Conservation (phyloP, 768 basidiomycete genomes). For the Boletus sensibilis region DNA sequence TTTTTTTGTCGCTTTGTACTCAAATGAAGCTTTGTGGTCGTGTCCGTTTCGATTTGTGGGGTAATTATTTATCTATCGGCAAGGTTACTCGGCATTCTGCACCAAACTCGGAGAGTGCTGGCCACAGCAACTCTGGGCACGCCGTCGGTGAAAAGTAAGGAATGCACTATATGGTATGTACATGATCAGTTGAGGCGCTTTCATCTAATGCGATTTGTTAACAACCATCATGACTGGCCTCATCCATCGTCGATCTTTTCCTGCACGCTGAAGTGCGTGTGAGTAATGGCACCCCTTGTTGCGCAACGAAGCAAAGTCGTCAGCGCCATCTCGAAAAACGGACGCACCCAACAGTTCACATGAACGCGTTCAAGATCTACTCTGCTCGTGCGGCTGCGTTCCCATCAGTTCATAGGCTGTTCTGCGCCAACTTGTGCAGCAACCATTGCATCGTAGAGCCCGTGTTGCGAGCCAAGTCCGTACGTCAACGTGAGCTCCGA, state of each 20-base stretch:
- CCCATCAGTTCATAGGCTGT: background rate
- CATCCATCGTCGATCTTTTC: background rate
- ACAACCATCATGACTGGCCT: background rate
- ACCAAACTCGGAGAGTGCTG: background rate
- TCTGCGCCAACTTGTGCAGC: constrained; percentile 29
- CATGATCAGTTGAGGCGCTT: background rate
- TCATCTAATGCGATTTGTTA: background rate
- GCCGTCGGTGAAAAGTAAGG: background rate
- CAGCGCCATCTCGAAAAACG: background rate
- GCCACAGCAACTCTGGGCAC: too few species aligned
- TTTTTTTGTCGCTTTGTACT: constrained; percentile 12
- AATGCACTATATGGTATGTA: too few species aligned
- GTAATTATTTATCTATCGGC: background rate
- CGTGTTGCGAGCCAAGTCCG: constrained; percentile 79
- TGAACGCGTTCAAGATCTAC: background rate
- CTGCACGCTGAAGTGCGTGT: background rate
- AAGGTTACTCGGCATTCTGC: background rate
- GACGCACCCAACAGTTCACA: background rate
- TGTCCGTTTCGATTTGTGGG: too few species aligned
- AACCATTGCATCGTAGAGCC: constrained; percentile 51
- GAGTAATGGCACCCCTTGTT: background rate
- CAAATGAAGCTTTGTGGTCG: background rate
- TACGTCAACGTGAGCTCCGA: constrained; percentile 79
- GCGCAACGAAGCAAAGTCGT: background rate
- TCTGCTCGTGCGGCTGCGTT: background rate